Evolutionary conservation across 1,284 basidiomycete species (phyloP).

Genomic region (Rhizoctonia solani): DNA sequence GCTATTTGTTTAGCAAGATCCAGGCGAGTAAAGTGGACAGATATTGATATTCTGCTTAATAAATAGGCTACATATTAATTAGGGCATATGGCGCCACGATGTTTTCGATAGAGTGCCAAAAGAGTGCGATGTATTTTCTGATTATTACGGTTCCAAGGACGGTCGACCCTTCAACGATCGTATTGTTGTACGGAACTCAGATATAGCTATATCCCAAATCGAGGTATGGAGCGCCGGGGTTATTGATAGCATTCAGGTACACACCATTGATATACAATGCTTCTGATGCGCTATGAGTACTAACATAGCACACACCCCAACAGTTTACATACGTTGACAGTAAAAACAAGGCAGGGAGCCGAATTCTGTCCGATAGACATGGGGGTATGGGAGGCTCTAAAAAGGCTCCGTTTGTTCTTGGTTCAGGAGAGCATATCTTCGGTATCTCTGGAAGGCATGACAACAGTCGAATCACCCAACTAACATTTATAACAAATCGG

Average conservation of each 20-base stretch:
- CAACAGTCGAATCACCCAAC: not conserved
- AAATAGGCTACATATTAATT: no score
- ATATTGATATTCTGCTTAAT: not conserved
- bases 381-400: not conserved
- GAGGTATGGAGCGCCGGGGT: not conserved
- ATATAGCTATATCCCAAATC: not conserved
- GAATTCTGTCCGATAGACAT: not conserved
- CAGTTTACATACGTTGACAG: not conserved
- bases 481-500: conserved; percentile 1
- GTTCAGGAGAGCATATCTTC: conserved; percentile 10
- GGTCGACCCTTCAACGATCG: conserved; percentile 16
- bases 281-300: not conserved
- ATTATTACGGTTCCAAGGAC: not conserved
- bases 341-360: not conserved
- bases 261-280: not conserved
- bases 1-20: not conserved
- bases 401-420: not conserved
- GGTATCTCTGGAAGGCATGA: not conserved
- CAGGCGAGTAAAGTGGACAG: not conserved
- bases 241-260: conserved; percentile 10
- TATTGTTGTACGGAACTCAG: not conserved
- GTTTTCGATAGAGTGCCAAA: not conserved
- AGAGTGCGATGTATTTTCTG: not conserved
- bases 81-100: conserved; percentile 24
- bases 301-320: not conserved